Conservation (phyloP, 2,329 filamentous ascomycete species). For the Alternaria sp. region DNA sequence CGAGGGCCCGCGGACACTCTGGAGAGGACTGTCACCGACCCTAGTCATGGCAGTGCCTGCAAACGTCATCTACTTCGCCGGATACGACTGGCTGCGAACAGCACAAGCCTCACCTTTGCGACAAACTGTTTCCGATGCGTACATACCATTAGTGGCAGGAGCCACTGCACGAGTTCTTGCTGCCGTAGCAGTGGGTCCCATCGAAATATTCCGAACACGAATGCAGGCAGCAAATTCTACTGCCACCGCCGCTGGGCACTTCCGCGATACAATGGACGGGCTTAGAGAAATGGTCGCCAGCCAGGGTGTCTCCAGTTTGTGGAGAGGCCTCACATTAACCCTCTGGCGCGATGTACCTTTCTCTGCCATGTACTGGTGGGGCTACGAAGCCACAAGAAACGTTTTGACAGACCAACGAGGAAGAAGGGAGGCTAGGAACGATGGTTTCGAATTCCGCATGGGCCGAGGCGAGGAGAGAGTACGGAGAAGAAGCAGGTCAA, state of each 20-base stretch:
- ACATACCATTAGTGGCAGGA: conserved; percentile 82
- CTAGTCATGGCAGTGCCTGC: conserved; percentile 92
- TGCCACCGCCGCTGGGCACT: conserved; percentile 66
- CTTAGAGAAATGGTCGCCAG: conserved; percentile 79
- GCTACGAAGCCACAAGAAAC: conserved; percentile 86
- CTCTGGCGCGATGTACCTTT: conserved; percentile 98
- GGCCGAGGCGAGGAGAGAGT: conserved; percentile 45
- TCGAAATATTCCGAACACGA: conserved; percentile 93
- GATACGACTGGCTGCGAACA: conserved; percentile 92
- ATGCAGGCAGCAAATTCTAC: conserved; percentile 76
- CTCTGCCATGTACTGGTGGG: conserved; percentile 97
- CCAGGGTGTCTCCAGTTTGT: conserved; percentile 82
- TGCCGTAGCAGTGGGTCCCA: conserved; percentile 83
- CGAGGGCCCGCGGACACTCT: conserved; percentile 85
- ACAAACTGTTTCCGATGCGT: conserved; percentile 65
- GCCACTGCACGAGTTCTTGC: conserved; percentile 80
- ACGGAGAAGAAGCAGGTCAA: conserved; percentile 57
- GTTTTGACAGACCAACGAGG: conserved; percentile 73
- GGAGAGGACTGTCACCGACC: conserved; percentile 94
- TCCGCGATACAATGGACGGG: conserved; percentile 79
- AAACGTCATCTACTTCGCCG: conserved; percentile 98
- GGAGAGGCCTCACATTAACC: conserved; percentile 89
- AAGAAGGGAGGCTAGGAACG: conserved; percentile 53
- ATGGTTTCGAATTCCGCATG: conserved; percentile 44
- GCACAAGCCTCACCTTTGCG: conserved; percentile 77